These are phyloP conservation scores for Atkinsonella hypoxylon DNA, from an alignment of 2,329 filamentous ascomycete genomes.

Conservation along the genomic window DNA sequence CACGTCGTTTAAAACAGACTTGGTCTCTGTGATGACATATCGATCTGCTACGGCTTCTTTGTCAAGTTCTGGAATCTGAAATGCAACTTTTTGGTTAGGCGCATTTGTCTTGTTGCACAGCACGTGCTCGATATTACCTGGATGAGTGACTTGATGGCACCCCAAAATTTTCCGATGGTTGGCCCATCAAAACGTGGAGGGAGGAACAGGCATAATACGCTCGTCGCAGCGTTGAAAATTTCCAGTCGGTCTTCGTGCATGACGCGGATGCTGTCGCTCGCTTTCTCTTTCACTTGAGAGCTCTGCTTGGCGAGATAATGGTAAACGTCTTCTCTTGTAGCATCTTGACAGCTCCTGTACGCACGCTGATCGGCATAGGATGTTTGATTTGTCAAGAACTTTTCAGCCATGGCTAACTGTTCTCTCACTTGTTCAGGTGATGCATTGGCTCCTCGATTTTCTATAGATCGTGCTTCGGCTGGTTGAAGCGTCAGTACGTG, in stretches of 20 bases:
- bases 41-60: neutral
- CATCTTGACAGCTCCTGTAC: constrained; percentile 15
- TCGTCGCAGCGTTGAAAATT: constrained; percentile 28
- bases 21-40: constrained; percentile 7
- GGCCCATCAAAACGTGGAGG: constrained; percentile 23
- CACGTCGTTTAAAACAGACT: constrained; percentile 11
- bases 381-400: constrained; percentile 15
- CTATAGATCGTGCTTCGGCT: neutral
- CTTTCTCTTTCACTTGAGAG: constrained; percentile 12
- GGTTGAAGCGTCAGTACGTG: constrained; percentile 13
- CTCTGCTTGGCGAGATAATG: constrained; percentile 13
- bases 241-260: constrained; percentile 23
- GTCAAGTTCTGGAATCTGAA: constrained; percentile 8
- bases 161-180: constrained; percentile 32
- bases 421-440: constrained; percentile 9
- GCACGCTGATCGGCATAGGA: constrained; percentile 16
- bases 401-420: constrained; percentile 16
- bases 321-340: constrained; percentile 14
- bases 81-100: neutral
- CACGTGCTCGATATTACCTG: constrained; percentile 12
- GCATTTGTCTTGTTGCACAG: no score
- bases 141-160: constrained; percentile 22
- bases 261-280: constrained; percentile 12
- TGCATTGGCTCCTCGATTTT: neutral
- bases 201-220: constrained; percentile 30